phyloP scores from a whole-genome alignment of 108 stramenopile species.

The Craspedostauros australis region DNA sequence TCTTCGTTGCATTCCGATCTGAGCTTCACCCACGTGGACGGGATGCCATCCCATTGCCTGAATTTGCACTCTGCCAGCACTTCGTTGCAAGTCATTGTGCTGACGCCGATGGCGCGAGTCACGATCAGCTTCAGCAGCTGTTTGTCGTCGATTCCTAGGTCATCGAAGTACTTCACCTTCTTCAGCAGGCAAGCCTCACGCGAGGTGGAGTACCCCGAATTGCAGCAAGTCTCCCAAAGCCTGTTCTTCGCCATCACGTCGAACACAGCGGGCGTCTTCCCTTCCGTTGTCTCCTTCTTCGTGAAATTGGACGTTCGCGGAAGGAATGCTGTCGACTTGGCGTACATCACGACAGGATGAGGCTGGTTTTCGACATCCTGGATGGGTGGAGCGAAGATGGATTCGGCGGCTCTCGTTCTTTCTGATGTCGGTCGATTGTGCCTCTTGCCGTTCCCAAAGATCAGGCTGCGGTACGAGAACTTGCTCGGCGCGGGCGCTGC shows the following conservation, averaged over 20 bases:
- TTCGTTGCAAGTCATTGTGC: constrained; percentile 50
- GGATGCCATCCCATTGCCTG: constrained; percentile 42
- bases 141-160: constrained; percentile 13
- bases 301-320: constrained; percentile 34
- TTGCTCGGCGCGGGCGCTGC: constrained; percentile 44
- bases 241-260: constrained; percentile 54
- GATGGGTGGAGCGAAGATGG: constrained; percentile 45
- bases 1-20: constrained; percentile 51
- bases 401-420: constrained; percentile 73
- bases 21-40: constrained; percentile 33
- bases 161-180: neutral
- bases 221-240: constrained; percentile 61
- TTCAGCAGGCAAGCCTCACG: constrained; percentile 11
- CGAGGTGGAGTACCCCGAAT: constrained; percentile 25
- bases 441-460: constrained; percentile 68
- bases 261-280: constrained; percentile 41
- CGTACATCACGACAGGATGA: constrained; percentile 64
- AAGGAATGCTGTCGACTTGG: constrained; percentile 66
- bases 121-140: constrained; percentile 51
- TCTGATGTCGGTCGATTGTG: constrained; percentile 70
- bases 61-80: constrained; percentile 50
- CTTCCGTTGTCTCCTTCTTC: constrained; percentile 42
- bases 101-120: constrained; percentile 32
- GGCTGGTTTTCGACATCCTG: constrained; percentile 47
- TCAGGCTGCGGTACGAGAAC: constrained; percentile 72